Conservation (phyloP, 768 basidiomycete genomes). For the Mycena indigotica region DNA sequence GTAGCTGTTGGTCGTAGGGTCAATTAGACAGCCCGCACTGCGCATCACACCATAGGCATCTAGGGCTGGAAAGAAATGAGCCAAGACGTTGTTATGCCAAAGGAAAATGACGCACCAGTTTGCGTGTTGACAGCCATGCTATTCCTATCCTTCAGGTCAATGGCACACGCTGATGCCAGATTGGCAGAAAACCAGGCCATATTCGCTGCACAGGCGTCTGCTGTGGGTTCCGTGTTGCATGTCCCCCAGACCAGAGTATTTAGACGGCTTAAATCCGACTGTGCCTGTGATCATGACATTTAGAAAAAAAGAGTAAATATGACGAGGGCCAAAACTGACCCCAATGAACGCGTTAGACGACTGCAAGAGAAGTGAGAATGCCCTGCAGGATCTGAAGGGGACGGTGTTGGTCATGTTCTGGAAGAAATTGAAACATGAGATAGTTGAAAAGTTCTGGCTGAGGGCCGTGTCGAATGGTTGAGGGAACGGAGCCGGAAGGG, state of each 20-base stretch:
- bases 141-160: conserved; percentile 58
- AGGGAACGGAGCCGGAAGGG: conserved; percentile 75
- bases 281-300: conserved; percentile 47
- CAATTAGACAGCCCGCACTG: conserved; percentile 57
- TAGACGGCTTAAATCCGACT: conserved; percentile 59
- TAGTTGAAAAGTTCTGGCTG: conserved; percentile 65
- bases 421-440: conserved; percentile 71
- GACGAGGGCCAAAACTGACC: conserved; percentile 45
- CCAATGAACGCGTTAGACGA: conserved; percentile 55
- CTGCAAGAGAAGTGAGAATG: conserved; percentile 67
- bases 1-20: conserved; percentile 63
- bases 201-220: conserved; percentile 58
- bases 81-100: background rate
- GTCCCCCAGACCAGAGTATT: conserved; percentile 79
- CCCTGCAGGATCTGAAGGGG: conserved; percentile 72
- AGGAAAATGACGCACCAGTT: conserved; percentile 47
- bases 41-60: conserved; percentile 65
- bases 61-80: conserved; percentile 46
- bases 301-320: background rate
- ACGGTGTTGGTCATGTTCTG: conserved; percentile 66
- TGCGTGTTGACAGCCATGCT: conserved; percentile 56
- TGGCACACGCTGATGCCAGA: conserved; percentile 52
- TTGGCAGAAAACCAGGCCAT: conserved; percentile 64
- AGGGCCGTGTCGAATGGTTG: conserved; percentile 71
- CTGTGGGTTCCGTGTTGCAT: conserved; percentile 60